These are phyloP conservation scores for Diddensiella transvaalensis DNA, from an alignment of 805 yeast species.

Conservation along the genomic window DNA sequence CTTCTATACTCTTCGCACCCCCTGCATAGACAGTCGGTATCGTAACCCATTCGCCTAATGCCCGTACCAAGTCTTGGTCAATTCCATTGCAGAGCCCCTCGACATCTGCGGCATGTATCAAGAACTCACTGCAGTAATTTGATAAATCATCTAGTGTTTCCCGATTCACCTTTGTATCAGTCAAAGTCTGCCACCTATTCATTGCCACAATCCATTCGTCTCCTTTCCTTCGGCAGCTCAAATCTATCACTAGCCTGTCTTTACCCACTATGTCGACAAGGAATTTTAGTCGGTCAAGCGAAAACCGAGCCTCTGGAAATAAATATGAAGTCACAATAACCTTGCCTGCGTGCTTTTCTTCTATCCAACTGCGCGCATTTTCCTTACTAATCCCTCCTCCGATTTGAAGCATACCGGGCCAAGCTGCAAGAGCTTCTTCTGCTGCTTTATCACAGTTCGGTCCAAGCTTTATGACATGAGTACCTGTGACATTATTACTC, in stretches of 20 bases:
- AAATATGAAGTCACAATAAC: conserved; percentile 91
- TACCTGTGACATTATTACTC: conserved; percentile 57
- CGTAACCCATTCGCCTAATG: conserved; percentile 73
- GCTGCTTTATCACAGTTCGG: conserved; percentile 83
- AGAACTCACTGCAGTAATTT: conserved; percentile 74
- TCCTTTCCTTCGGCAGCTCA: conserved; percentile 70
- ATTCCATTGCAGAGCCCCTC: conserved; percentile 95
- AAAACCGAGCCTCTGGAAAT: conserved; percentile 61
- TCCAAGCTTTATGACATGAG: conserved; percentile 93
- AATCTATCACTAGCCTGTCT: conserved; percentile 70
- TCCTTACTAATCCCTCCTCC: conserved; percentile 86
- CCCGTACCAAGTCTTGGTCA: conserved; percentile 69
- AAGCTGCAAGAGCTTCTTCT: conserved; percentile 60
- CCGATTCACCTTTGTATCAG: conserved; percentile 54
- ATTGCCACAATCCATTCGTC: conserved; percentile 88
- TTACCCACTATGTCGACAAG: conserved; percentile 60
- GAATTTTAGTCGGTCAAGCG: conserved; percentile 47
- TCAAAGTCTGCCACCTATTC: conserved; percentile 94
- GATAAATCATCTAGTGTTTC: conserved; percentile 54
- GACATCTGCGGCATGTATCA: conserved; percentile 97
- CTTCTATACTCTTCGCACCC: conserved; percentile 77
- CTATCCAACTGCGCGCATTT: conserved; percentile 78
- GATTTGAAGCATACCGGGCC: conserved; percentile 75
- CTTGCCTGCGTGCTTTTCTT: conserved; percentile 66
- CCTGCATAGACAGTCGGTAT: conserved; percentile 93